Evolutionary conservation across 2,329 filamentous ascomycete species (phyloP).

Genomic region (Xylaria hypoxylon): DNA sequence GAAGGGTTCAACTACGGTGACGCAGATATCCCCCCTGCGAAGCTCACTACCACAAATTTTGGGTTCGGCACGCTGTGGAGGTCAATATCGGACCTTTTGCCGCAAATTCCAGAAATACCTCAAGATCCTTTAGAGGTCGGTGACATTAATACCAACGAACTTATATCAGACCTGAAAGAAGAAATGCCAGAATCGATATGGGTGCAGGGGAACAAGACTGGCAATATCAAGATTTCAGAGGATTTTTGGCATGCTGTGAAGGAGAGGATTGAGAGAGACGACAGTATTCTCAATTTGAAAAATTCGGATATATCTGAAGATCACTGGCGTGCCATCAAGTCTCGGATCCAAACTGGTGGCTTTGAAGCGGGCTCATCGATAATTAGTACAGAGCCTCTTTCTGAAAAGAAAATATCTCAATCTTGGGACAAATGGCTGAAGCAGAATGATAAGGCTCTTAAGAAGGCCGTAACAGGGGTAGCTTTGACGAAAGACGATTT

Average conservation of each 20-base stretch:
- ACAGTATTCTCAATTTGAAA: slow-evolving; percentile 60
- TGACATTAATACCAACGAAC: slow-evolving; percentile 42
- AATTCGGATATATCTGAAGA: slow-evolving; percentile 58
- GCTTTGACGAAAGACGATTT: slow-evolving; percentile 51
- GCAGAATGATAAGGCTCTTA: slow-evolving; percentile 60
- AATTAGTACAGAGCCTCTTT: slow-evolving; percentile 9
- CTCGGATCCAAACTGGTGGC: slow-evolving; percentile 55
- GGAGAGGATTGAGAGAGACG: slow-evolving; percentile 63
- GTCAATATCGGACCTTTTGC: slow-evolving; percentile 21
- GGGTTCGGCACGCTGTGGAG: slow-evolving; percentile 24
- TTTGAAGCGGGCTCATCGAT: slow-evolving; percentile 33
- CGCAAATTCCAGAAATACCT: slow-evolving; percentile 19
- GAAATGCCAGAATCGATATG: slow-evolving; percentile 69
- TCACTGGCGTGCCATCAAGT: slow-evolving; percentile 61
- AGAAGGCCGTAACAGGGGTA: slow-evolving; percentile 51
- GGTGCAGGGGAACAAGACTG: slow-evolving; percentile 64
- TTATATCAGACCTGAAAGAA: slow-evolving; percentile 54
- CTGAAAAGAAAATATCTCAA: slow-evolving; percentile 46
- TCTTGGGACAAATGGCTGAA: slow-evolving; percentile 66
- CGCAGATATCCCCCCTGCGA: neutral
- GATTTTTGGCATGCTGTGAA: slow-evolving; percentile 75
- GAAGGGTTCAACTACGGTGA: neutral
- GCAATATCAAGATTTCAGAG: slow-evolving; percentile 65
- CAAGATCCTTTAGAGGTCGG: neutral
- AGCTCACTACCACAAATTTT: neutral